Evolutionary conservation across 2,329 filamentous ascomycete species (phyloP).

Genomic region (Diplodia intermedia): DNA sequence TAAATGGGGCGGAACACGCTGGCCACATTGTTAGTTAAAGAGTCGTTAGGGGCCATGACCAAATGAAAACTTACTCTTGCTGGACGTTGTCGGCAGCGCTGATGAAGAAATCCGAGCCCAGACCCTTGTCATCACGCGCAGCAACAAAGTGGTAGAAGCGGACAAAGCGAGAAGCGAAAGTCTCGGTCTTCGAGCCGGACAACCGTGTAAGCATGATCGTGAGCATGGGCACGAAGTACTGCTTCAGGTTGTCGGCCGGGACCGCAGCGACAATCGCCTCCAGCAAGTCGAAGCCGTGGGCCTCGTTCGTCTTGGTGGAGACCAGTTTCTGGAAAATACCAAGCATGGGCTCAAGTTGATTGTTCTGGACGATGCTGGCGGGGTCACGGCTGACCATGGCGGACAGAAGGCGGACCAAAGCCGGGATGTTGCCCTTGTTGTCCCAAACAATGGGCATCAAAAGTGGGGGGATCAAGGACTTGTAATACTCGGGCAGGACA

Average conservation of each 20-base stretch:
- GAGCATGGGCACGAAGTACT: conserved; percentile 81
- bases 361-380: conserved; percentile 73
- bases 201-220: conserved; percentile 79
- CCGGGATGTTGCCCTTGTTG: conserved; percentile 89
- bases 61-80: conserved; percentile 57
- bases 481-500: conserved; percentile 81
- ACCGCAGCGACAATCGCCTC: conserved; percentile 79
- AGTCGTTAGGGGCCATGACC: conserved; percentile 8
- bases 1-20: conserved; percentile 86
- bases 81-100: conserved; percentile 82
- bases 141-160: conserved; percentile 94
- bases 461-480: conserved; percentile 77
- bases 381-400: conserved; percentile 82
- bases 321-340: conserved; percentile 95
- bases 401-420: conserved; percentile 81
- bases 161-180: conserved; percentile 84
- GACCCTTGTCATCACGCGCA: conserved; percentile 77
- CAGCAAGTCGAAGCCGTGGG: conserved; percentile 86
- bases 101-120: conserved; percentile 93
- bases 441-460: conserved; percentile 89
- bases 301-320: conserved; percentile 80
- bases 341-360: conserved; percentile 86
- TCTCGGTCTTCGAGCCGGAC: conserved; percentile 78
- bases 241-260: conserved; percentile 74
- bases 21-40: conserved; percentile 36